A percentile compares a stretch with the other conserved stretches of the same genome.
These are phyloP conservation scores for Macrotyloma uniflorum DNA, from an alignment of 306 rosid species.

Conservation along the genomic window DNA sequence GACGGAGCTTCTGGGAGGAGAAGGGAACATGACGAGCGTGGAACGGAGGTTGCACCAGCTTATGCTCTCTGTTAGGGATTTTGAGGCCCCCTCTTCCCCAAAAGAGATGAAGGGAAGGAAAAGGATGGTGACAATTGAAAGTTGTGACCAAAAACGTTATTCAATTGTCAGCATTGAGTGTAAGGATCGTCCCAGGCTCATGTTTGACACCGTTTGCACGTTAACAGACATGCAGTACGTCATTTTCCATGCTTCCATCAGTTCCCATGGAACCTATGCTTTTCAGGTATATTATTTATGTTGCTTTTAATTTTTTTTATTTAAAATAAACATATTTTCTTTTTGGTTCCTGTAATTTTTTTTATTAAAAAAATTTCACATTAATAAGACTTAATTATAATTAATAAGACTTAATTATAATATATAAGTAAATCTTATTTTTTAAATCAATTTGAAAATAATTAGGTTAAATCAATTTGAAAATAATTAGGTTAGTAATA, in stretches of 20 bases:
- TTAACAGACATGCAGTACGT: constrained; percentile 74
- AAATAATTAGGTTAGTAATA: no score
- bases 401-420: no score
- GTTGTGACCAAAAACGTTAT: constrained; percentile 66
- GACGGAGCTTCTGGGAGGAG: constrained; percentile 43
- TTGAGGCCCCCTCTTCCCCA: constrained; percentile 42
- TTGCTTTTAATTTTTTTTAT: no score
- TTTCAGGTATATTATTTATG: no score
- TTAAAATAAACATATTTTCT: no score
- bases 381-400: no score
- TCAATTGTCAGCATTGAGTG: constrained; percentile 62
- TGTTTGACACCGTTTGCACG: constrained; percentile 82
- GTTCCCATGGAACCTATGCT: constrained; percentile 47
- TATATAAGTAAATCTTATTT: no score
- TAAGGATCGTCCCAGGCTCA: constrained; percentile 68
- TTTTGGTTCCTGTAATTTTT: no score
- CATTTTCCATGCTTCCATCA: constrained; percentile 67
- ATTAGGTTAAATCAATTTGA: no score
- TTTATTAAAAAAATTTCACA: no score
- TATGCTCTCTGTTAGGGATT: constrained; percentile 58
- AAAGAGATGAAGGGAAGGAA: constrained; percentile 43
- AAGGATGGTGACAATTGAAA: constrained; percentile 52
- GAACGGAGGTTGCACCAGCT: constrained; percentile 78
- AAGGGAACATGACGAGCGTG: constrained; percentile 53
- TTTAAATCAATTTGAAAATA: no score